A percentile compares a stretch with the other conserved stretches of the same genome.
These are phyloP conservation scores for Tulasnella sp. DNA, from an alignment of 768 basidiomycete genomes.

Conservation along the genomic window DNA sequence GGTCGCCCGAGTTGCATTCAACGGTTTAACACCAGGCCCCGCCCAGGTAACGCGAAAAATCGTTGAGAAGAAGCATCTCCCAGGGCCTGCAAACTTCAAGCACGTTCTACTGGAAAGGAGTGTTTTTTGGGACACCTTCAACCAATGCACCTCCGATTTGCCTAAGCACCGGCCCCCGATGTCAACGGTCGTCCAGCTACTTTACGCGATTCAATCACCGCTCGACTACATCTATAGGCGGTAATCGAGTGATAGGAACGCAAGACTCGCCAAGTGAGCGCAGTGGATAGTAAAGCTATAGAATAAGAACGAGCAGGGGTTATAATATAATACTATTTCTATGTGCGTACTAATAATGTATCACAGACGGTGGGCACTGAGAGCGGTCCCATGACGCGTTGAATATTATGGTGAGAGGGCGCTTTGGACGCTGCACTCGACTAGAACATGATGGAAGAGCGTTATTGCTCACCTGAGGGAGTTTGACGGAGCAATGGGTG, in stretches of 20 bases:
- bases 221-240: not conserved
- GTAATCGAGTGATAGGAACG: not conserved
- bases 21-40: not conserved
- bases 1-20: not conserved
- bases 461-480: constrained; percentile 59
- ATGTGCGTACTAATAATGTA: not conserved
- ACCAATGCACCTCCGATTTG: not conserved
- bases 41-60: not conserved
- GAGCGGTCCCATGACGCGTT: not conserved
- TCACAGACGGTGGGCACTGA: not conserved
- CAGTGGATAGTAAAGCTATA: not conserved
- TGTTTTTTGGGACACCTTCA: not conserved
- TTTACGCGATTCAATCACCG: not conserved
- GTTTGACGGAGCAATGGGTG: constrained; percentile 91
- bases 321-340: not conserved
- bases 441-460: not conserved
- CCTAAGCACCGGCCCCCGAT: not conserved
- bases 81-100: not conserved
- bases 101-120: not conserved
- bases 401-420: not conserved
- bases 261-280: not conserved
- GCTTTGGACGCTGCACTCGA: not conserved
- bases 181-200: not conserved
- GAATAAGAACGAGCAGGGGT: not conserved
- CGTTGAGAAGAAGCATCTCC: not conserved